Percentiles rank a stretch among this genome's conserved stretches.
Evolutionary conservation across 208 protist genomes (phyloP).

Genomic region (Acanthamoeba rhysodes): DNA sequence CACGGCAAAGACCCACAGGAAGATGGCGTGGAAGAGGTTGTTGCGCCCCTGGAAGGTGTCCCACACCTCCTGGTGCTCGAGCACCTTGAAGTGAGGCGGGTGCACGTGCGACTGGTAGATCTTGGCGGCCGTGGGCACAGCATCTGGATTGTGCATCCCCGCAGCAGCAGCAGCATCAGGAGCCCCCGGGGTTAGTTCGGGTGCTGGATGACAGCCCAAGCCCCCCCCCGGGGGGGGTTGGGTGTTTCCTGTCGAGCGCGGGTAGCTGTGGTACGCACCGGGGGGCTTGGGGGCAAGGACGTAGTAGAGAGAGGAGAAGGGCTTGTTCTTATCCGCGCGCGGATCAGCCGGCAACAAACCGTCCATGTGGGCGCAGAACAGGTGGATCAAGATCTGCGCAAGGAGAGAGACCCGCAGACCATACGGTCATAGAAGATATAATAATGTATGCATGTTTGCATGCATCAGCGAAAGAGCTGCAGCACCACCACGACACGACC

Average conservation of each 20-base stretch:
- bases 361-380: slow-evolving; percentile 57
- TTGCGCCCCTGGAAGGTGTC: slow-evolving; percentile 63
- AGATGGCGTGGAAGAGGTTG: slow-evolving; percentile 60
- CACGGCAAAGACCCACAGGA: neutral
- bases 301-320: slow-evolving; percentile 52
- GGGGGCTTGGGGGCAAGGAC: slow-evolving; percentile 30
- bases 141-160: neutral
- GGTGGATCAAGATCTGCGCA: slow-evolving; percentile 55
- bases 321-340: slow-evolving; percentile 12
- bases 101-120: slow-evolving; percentile 69
- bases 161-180: neutral
- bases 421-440: too few species aligned
- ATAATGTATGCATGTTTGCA: neutral
- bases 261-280: neutral
- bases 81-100: slow-evolving; percentile 50
- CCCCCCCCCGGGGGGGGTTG: too few species aligned
- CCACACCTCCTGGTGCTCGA: slow-evolving; percentile 29
- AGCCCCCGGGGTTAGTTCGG: too few species aligned
- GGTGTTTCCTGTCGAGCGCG: too few species aligned
- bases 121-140: neutral
- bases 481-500: too few species aligned
- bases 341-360: neutral
- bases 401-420: too few species aligned
- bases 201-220: too few species aligned
- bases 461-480: too few species aligned